A percentile compares a stretch with the other conserved stretches of the same genome.
Conservation (phyloP, 1,139 yeast genomes). For the Kazachstania sp. region DNA sequence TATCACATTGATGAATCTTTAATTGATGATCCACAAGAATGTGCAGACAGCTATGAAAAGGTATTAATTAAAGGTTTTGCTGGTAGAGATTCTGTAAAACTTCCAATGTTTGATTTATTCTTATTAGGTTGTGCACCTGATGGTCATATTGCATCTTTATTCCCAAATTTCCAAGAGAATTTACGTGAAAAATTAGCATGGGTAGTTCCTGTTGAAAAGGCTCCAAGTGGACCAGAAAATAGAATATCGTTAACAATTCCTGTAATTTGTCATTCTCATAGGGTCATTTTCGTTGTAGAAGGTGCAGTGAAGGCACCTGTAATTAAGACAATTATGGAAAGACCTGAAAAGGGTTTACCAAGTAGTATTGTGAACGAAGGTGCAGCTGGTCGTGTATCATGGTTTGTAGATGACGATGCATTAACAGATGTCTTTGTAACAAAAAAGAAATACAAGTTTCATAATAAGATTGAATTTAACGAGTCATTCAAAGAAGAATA, state of each 20-base stretch:
- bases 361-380: conserved; percentile 90
- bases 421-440: conserved; percentile 49
- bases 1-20: conserved; percentile 75
- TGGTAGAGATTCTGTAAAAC: conserved; percentile 88
- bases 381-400: conserved; percentile 91
- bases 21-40: conserved; percentile 80
- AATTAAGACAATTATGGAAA: conserved; percentile 85
- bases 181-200: conserved; percentile 88
- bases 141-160: conserved; percentile 92
- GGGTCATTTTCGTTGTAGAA: conserved; percentile 91
- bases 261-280: conserved; percentile 86
- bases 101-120: conserved; percentile 88
- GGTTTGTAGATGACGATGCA: conserved; percentile 98
- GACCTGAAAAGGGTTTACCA: conserved; percentile 95
- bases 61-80: conserved; percentile 82
- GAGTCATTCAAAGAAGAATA: conserved; percentile 2
- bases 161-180: conserved; percentile 78
- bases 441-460: conserved; percentile 30
- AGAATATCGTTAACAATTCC: conserved; percentile 92
- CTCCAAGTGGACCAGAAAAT: conserved; percentile 82
- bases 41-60: conserved; percentile 90
- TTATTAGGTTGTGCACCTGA: conserved; percentile 97
- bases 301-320: conserved; percentile 95
- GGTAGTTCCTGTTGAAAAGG: conserved; percentile 90
- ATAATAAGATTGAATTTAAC: conserved; percentile 10